Evolutionary conservation across 2,329 filamentous ascomycete species (phyloP).

Genomic region (Clarireedia paspali): DNA sequence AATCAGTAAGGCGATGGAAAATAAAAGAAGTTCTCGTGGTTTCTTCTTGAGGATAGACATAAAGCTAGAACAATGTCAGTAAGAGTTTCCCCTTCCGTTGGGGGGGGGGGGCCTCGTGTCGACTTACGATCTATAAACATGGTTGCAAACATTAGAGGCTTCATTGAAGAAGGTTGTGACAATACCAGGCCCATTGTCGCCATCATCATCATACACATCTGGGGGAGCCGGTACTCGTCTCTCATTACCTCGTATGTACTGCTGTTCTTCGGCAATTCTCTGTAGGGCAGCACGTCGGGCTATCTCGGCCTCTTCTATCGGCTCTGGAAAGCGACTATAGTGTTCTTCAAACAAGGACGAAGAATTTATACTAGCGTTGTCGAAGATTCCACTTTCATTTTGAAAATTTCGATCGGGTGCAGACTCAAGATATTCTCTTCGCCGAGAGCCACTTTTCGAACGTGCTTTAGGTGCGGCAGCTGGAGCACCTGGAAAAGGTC

Average conservation of each 20-base stretch:
- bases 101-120: too few species aligned
- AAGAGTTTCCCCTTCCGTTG: too few species aligned
- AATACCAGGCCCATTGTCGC: background rate
- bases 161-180: background rate
- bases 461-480: background rate
- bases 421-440: background rate
- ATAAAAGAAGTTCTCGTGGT: too few species aligned
- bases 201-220: background rate
- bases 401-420: conserved; percentile 26
- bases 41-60: too few species aligned
- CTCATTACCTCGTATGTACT: conserved; percentile 2
- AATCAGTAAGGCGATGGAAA: too few species aligned
- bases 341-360: conserved; percentile 13
- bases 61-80: too few species aligned
- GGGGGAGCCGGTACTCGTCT: background rate
- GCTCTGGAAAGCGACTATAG: conserved; percentile 3
- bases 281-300: background rate
- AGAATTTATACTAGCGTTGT: conserved; percentile 28
- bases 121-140: too few species aligned
- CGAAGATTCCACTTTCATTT: conserved; percentile 32
- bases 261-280: conserved; percentile 12
- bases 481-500: background rate
- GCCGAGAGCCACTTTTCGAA: background rate
- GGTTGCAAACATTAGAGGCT: too few species aligned
- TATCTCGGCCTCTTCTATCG: conserved; percentile 9